Conservation (phyloP, 768 basidiomycete species). For the Suillus ampliporus region DNA sequence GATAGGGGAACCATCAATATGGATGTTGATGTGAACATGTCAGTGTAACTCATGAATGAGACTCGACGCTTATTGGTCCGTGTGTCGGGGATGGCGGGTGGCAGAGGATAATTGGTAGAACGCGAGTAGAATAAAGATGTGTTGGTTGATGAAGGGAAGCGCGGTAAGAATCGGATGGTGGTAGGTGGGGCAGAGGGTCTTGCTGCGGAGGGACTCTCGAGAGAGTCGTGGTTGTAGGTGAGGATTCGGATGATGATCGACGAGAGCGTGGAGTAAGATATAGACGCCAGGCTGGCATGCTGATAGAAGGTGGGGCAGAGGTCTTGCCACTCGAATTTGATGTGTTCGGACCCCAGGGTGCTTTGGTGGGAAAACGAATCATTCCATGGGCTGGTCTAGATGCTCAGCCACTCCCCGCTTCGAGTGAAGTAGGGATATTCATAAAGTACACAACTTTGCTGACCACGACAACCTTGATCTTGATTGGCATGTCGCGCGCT, state of each 20-base stretch:
- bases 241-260: constrained; percentile 44
- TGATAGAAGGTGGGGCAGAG: too few relatives aligned
- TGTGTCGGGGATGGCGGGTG: constrained; percentile 56
- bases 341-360: neutral
- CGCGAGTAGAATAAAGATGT: constrained; percentile 30
- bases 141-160: constrained; percentile 31
- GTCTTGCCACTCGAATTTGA: constrained; percentile 24
- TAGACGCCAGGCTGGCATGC: constrained; percentile 56
- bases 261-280: constrained; percentile 50
- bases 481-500: too few relatives aligned
- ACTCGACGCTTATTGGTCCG: constrained; percentile 66
- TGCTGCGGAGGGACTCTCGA: constrained; percentile 32
- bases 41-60: constrained; percentile 89
- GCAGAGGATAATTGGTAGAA: constrained; percentile 29
- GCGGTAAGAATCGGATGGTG: constrained; percentile 16
- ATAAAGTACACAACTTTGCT: too few relatives aligned
- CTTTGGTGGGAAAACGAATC: constrained; percentile 13
- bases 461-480: too few relatives aligned
- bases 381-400: constrained; percentile 31
- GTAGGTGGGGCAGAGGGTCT: constrained; percentile 28
- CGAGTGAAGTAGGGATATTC: too few relatives aligned
- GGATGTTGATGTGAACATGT: constrained; percentile 81
- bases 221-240: constrained; percentile 43
- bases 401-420: constrained; percentile 33
- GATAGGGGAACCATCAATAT: constrained; percentile 72